Evolutionary conservation across 164 flowering plant species (phyloP), one percentile per base, ranked within the genome.

Genomic region (Piper betle): DNA sequence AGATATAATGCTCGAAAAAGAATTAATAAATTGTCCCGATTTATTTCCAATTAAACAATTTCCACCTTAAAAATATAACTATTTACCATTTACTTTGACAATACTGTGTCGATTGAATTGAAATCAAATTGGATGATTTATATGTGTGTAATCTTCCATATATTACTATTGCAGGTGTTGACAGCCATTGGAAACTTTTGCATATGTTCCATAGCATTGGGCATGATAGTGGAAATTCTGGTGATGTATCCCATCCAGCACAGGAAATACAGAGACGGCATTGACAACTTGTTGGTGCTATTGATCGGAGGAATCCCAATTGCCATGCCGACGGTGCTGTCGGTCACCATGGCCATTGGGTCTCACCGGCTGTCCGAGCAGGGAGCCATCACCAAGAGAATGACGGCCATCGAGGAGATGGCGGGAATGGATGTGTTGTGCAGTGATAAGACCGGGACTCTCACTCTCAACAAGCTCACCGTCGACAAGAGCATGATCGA

Each of bases 371-470:
- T 91, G 20, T 84, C 96, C 1, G 33, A 19, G 56, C 56, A 61
- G 54, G 97, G 97, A n/a, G 97, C 97, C 68, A 88, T 91, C 65
- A 91, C 97, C 37, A 88, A 91, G 81, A 82, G 97, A 69, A 86
- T 91, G 97, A 86, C 97, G n/a, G 97, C 97, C 66, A 91, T 91
- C 64, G 96, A 91, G 68, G 97, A 87, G 65, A 90, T 90, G 97
- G 95, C 97, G 11, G 97, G 97, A 0, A 87, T 90, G 95, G 97
- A 90, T 67, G 89, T 91, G 46, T 85, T 91, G 5, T 91, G 93
- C 77, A 88, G 97, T 73, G 97, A 91, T 75, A 91, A 91, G 68
- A 91, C 97, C 5, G 97, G 97, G 25, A 91, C 97, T 53, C 84
- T 90, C 68, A 87, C 97, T 53, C 91, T 91, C 56, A 91, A 88